phyloP scores from a whole-genome alignment of 2,329 filamentous ascomycete species.

The Pseudogymnoascus sp. region DNA sequence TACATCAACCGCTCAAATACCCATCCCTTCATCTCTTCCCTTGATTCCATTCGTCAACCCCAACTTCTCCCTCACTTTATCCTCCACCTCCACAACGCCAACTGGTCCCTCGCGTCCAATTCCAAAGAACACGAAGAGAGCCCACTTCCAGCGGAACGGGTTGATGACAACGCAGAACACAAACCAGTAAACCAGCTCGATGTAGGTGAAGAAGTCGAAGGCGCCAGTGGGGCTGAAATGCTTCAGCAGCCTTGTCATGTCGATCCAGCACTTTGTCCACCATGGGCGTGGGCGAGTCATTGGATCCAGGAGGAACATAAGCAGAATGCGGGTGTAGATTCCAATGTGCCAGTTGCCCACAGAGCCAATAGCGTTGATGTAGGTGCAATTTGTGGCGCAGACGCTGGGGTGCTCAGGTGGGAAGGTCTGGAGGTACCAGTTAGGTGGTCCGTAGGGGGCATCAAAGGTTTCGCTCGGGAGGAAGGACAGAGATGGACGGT shows the following conservation, averaged over 20 bases:
- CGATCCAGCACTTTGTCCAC: conserved; percentile 82
- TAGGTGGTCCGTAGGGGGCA: conserved; percentile 68
- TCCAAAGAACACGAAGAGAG: conserved; percentile 72
- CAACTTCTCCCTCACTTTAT: conserved; percentile 47
- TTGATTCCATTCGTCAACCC: conserved; percentile 31
- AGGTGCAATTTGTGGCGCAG: conserved; percentile 78
- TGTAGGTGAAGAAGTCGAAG: conserved; percentile 86
- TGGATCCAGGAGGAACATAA: conserved; percentile 80
- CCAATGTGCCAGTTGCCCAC: conserved; percentile 86
- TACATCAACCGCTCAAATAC: background rate
- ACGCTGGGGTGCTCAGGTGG: conserved; percentile 66
- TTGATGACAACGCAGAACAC: conserved; percentile 70
- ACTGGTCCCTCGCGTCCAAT: conserved; percentile 59
- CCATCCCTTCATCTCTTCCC: conserved; percentile 15
- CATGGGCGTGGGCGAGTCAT: conserved; percentile 61
- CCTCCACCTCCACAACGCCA: conserved; percentile 59
- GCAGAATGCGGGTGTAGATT: conserved; percentile 76
- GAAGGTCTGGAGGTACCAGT: conserved; percentile 86
- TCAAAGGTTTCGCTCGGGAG: conserved; percentile 65
- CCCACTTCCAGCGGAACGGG: conserved; percentile 89
- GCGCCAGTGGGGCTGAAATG: conserved; percentile 60
- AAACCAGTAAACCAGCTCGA: conserved; percentile 81
- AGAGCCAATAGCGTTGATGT: conserved; percentile 70
- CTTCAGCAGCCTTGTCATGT: conserved; percentile 71
- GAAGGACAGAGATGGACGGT: conserved; percentile 65